Conservation (phyloP, 2,329 filamentous ascomycete species). For the Cladosporium sp. region DNA sequence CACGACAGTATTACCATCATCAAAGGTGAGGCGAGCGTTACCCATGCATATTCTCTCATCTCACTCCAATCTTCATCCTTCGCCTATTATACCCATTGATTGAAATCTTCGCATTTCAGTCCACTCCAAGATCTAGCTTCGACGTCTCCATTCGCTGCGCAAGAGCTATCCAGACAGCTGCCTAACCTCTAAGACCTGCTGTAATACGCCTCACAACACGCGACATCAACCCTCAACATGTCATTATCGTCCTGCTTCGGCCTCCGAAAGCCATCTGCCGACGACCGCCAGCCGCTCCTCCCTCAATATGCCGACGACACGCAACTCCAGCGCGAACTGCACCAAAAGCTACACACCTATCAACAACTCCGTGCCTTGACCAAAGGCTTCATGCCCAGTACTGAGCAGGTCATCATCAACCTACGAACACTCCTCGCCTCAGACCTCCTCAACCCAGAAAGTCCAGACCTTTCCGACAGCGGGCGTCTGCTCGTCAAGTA, state of each 20-base stretch:
- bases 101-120: too few relatives aligned
- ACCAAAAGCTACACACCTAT: conserved; percentile 88
- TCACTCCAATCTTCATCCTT: too few relatives aligned
- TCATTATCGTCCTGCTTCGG: conserved; percentile 63
- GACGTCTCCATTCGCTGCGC: too few relatives aligned
- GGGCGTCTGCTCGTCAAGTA: conserved; percentile 70
- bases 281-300: conserved; percentile 73
- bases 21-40: too few relatives aligned
- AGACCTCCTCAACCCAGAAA: conserved; percentile 72
- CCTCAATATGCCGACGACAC: conserved; percentile 83
- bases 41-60: too few relatives aligned
- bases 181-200: too few relatives aligned
- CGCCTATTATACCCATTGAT: too few relatives aligned
- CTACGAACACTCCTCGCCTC: conserved; percentile 74
- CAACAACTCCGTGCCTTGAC: conserved; percentile 82
- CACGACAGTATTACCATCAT: too few relatives aligned
- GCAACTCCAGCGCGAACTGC: conserved; percentile 67
- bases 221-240: background rate
- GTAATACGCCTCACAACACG: background rate
- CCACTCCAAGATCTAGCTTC: too few relatives aligned
- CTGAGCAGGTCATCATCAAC: conserved; percentile 75
- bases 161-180: too few relatives aligned
- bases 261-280: conserved; percentile 39
- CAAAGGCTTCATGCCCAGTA: conserved; percentile 88
- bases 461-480: conserved; percentile 70